phyloP scores from a whole-genome alignment of 1,139 yeast genomes.

The Kodamaea alishanica region DNA sequence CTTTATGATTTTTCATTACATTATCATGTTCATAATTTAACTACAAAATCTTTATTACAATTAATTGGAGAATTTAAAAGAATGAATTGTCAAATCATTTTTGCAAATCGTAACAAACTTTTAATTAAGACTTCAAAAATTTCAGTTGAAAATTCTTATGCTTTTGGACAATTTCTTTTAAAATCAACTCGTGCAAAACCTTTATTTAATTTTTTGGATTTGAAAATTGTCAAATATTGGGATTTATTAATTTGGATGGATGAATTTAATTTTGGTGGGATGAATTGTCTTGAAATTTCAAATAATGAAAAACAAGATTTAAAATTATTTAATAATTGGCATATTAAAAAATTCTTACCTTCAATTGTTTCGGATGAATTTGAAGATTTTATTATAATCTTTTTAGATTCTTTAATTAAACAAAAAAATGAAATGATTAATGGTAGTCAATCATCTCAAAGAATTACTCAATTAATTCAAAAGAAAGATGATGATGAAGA shows the following conservation, averaged over 20 bases:
- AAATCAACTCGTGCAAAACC: constrained; percentile 80
- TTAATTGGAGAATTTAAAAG: constrained; percentile 74
- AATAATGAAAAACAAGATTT: constrained; percentile 55
- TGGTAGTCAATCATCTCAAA: constrained; percentile 42
- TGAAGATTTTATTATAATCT: constrained; percentile 79
- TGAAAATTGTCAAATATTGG: constrained; percentile 79
- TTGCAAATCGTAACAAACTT: constrained; percentile 76
- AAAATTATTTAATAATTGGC: constrained; percentile 73
- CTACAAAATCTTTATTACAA: constrained; percentile 80
- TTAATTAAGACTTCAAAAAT: constrained; percentile 72
- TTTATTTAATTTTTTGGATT: constrained; percentile 75
- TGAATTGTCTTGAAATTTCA: constrained; percentile 61
- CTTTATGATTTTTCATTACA: constrained; percentile 77
- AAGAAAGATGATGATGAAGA: constrained; percentile 31
- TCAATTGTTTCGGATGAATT: constrained; percentile 73
- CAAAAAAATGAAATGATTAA: constrained; percentile 44
- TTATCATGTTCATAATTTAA: constrained; percentile 82
- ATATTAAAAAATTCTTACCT: constrained; percentile 72
- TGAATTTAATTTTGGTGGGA: constrained; percentile 81
- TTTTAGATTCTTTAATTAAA: constrained; percentile 66
- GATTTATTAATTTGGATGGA: constrained; percentile 95
- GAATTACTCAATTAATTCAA: constrained; percentile 62
- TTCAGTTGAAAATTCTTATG: constrained; percentile 83
- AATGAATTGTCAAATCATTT: constrained; percentile 74
- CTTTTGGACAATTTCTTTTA: constrained; percentile 84